Evolutionary conservation across 176 grass and related monocot species (phyloP).

Genomic region (Typha latifolia): DNA sequence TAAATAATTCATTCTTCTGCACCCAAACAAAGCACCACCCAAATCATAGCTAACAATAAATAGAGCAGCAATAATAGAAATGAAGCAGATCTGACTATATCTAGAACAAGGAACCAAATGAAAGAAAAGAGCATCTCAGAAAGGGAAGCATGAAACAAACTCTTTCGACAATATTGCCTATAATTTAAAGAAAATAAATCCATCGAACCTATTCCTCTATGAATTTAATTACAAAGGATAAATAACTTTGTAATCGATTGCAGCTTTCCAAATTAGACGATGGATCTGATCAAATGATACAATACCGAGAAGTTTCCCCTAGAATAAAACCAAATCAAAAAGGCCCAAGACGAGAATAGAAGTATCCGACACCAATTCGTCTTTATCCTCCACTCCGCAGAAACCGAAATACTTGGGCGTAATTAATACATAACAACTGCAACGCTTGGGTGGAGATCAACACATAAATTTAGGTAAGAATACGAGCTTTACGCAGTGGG

Average conservation of each 20-base stretch:
- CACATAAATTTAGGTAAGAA: background rate
- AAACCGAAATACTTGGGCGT: constrained; percentile 1
- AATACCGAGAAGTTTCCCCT: background rate
- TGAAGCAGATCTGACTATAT: background rate
- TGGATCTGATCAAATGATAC: too few species aligned
- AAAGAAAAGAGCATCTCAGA: background rate
- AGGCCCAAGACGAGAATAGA: background rate
- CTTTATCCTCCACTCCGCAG: background rate
- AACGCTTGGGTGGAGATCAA: background rate
- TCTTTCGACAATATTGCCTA: background rate
- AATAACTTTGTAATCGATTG: too few species aligned
- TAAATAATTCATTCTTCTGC: background rate
- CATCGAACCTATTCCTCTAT: too few species aligned
- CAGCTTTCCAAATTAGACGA: too few species aligned
- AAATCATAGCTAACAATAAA: background rate
- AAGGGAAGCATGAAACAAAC: background rate
- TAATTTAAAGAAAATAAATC: too few species aligned
- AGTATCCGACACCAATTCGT: background rate
- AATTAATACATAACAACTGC: background rate
- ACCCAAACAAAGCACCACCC: background rate
- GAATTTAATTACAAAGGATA: too few species aligned
- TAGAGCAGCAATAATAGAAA: background rate
- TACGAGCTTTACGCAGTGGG: background rate
- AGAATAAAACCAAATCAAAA: background rate
- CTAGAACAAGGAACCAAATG: background rate